phyloP scores from a whole-genome alignment of 129 eudicot species.

The Tagetes patula region DNA sequence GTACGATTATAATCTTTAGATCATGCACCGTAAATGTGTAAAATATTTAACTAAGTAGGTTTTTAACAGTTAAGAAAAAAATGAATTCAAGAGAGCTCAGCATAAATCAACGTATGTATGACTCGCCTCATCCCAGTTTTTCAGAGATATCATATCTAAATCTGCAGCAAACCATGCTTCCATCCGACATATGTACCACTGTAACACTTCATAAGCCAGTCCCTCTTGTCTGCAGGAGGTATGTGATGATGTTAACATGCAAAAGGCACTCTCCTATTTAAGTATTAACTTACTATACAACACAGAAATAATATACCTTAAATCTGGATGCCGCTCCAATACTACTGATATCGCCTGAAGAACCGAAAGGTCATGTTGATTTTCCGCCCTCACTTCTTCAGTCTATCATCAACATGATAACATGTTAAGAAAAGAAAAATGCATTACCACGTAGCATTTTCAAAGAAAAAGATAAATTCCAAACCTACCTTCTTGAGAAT shows the following conservation, averaged over 20 bases:
- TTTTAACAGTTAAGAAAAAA: neutral
- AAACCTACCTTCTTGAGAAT: constrained; percentile 72
- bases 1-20: neutral
- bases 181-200: constrained; percentile 96
- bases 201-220: constrained; percentile 83
- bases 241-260: neutral
- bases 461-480: neutral
- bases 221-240: constrained; percentile 71
- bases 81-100: constrained; percentile 1
- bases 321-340: constrained; percentile 71
- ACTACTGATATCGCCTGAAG: constrained; percentile 80
- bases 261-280: constrained; percentile 4
- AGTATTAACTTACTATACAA: neutral
- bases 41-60: neutral
- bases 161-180: constrained; percentile 99
- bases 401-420: constrained; percentile 43
- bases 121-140: constrained; percentile 92
- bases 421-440: neutral
- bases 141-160: constrained; percentile 89
- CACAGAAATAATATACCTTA: constrained; percentile 46
- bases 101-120: constrained; percentile 14
- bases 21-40: neutral
- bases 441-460: neutral
- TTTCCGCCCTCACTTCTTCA: constrained; percentile 81
- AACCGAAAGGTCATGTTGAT: constrained; percentile 74